Conservation (phyloP, 257 asterid species). For the Solanum bulbocastanum region DNA sequence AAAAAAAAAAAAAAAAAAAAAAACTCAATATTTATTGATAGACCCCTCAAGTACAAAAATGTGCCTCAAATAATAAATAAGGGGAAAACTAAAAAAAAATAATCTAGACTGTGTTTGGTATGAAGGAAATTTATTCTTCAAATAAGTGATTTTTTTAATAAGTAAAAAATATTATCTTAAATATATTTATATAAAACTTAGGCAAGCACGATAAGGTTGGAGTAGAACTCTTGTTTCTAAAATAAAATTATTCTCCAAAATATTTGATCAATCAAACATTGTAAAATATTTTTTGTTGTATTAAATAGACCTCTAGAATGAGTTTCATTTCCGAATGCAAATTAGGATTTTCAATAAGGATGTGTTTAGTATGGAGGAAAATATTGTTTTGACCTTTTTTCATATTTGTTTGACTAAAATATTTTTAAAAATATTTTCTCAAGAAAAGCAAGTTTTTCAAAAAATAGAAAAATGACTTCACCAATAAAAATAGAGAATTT, state of each 20-base stretch:
- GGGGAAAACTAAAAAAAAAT: background rate
- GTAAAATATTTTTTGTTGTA: background rate
- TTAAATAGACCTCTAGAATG: no score
- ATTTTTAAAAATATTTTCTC: background rate
- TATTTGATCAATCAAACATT: background rate
- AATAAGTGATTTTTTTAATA: no score
- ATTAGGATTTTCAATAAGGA: background rate
- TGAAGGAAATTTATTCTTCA: background rate
- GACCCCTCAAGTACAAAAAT: background rate
- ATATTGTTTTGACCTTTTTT: background rate
- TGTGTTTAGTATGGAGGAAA: background rate
- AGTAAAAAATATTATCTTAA: background rate
- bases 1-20: background rate
- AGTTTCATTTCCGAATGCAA: background rate
- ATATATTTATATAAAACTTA: background rate
- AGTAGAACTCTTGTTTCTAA: background rate
- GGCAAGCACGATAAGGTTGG: background rate
- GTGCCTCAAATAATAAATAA: background rate
- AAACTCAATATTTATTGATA: background rate
- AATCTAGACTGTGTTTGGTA: background rate
- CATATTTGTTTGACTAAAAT: background rate
- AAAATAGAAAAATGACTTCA: background rate
- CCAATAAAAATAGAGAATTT: background rate
- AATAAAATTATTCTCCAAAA: background rate
- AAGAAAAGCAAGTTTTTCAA: background rate